phyloP scores from a whole-genome alignment of 305 asterid genomes.

The Andrographis paniculata region DNA sequence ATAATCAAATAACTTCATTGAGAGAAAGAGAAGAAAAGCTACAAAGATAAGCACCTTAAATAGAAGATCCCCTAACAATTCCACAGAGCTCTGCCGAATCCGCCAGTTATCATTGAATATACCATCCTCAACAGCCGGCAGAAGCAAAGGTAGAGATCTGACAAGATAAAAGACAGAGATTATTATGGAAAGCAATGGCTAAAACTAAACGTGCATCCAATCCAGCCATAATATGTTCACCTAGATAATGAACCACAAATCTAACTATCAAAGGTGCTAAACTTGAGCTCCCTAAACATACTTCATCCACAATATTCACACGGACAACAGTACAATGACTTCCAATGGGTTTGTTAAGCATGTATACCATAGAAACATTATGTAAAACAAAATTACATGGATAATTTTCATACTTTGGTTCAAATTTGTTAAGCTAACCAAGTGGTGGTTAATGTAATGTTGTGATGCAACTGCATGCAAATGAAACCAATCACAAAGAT shows the following conservation, averaged over 20 bases:
- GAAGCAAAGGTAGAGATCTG: slow-evolving; percentile 96
- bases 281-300: background rate
- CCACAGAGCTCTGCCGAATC: slow-evolving; percentile 99
- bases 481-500: background rate
- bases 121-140: slow-evolving; percentile 99
- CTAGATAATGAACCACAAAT: too few relatives aligned
- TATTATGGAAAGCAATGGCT: slow-evolving; percentile 1
- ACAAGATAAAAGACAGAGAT: slow-evolving; percentile 12
- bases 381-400: background rate
- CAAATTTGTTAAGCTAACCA: background rate
- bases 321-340: slow-evolving; percentile 7
- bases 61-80: slow-evolving; percentile 92
- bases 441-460: too few relatives aligned
- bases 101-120: slow-evolving; percentile 99
- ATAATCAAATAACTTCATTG: slow-evolving; percentile 14
- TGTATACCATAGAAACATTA: background rate
- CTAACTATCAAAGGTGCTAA: background rate
- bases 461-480: background rate
- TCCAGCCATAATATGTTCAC: background rate
- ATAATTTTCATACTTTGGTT: background rate
- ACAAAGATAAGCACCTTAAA: slow-evolving; percentile 52
- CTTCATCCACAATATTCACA: slow-evolving; percentile 5
- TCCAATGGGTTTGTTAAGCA: slow-evolving; percentile 1
- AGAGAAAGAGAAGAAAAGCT: slow-evolving; percentile 3
- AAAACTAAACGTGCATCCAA: slow-evolving; percentile 10